Evolutionary conservation across 352 stramenopile species (phyloP), one percentile per base, ranked within the genome.

Genomic region (Globisporangium sylvaticum): DNA sequence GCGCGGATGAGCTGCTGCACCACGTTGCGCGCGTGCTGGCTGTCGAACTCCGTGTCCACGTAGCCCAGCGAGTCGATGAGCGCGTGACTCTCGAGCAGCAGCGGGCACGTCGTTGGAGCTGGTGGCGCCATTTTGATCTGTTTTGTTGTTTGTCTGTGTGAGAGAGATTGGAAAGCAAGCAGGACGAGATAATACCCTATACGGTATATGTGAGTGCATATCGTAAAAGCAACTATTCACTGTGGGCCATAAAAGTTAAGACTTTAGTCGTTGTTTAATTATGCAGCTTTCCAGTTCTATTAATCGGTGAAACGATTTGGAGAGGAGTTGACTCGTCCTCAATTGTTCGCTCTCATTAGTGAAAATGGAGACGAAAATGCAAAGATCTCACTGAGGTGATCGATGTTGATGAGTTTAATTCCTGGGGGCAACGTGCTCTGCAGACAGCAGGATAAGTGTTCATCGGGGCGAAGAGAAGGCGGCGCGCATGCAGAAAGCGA

Each of bases 11-110:
- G 75, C 50, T 79, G 78, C 70, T 91, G 83, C 42, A 92, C 83
- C 24, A 77, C 69, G 69, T 83, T 75, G 60, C 89, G 83, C 31
- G 68, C 71, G 32, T 64, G 67, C 3, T 72, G 48, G 18, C 74
- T 76, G 44, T 86, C 84, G 64, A 86, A 87, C 57, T 91, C 80
- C 0, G 78, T 78, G 71, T 94, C 86, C 22, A 91, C 70, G 67
- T 94, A 94, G 53, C 84, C 84, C 32, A 94, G 72, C 34, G 81
- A 81, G 73, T 94, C 80, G 50, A 94, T 82, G 20, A 92, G 76
- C 65, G 79, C 65, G 65, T 84, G 81, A 63, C 73, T 86, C 63
- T 91, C 74, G 12, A 76, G 58, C 58, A 94, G 70, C 60, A 92
- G 70, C 62, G 86, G 86, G 58, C 86, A 81, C 22, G 48, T 79